A percentile compares a stretch with the other conserved stretches of the same genome.
Conservation (phyloP, 2,329 filamentous ascomycete genomes). For the Pseudogymnoascus sp. region DNA sequence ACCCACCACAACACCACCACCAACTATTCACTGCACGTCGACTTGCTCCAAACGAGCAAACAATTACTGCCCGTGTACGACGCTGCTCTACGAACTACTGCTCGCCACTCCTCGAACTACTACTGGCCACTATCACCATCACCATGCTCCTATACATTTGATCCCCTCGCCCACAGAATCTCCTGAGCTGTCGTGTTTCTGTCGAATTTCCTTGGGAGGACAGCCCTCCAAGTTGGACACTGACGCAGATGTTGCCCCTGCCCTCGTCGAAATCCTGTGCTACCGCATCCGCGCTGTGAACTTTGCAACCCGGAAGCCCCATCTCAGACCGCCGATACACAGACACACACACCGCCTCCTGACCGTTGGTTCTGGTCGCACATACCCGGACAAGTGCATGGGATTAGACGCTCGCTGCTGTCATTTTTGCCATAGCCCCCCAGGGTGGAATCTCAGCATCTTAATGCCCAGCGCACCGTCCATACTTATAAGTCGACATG, state of each 20-base stretch:
- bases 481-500: slow-evolving; percentile 33
- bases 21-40: neutral
- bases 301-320: neutral
- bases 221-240: neutral
- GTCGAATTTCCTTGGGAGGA: neutral
- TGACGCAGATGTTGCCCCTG: neutral
- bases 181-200: neutral
- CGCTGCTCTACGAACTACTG: neutral
- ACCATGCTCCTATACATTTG: neutral
- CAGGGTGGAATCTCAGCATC: neutral
- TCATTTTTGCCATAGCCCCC: neutral
- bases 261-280: neutral
- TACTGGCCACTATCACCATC: neutral
- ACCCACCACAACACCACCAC: neutral
- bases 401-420: neutral
- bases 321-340: neutral
- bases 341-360: neutral
- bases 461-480: neutral
- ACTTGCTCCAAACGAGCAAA: neutral
- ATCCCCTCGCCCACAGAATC: neutral
- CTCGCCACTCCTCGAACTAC: neutral
- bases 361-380: neutral
- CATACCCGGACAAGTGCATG: neutral
- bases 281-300: neutral
- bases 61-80: neutral